Evolutionary conservation across 1,284 basidiomycete genomes (phyloP), one percentile per base, ranked within the genome.

Genomic region (Melanopsichium pennsylvanicum): DNA sequence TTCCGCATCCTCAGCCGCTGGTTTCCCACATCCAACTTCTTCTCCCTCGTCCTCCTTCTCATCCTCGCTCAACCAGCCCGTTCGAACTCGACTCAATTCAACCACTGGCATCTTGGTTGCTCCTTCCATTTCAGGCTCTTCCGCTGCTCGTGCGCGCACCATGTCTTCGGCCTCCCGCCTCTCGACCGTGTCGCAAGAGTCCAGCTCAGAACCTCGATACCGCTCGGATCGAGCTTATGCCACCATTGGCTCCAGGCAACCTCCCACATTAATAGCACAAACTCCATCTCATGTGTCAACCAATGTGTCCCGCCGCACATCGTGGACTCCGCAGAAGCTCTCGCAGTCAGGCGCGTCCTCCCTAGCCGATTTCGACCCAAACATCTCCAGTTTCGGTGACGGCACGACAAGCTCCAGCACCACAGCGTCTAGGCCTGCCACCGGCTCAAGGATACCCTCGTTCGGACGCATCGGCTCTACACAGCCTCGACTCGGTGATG

Each of bases 401-500:
- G 13, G 22, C 23, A 21, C 40, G 0, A 15, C 29, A 4, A 13
- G 15, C 25, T 27, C 36, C 38, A 41, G 15, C 29, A 31, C 44
- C 19, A 39, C 50, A 23, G 37, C 29, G 0, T 41, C 62, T 8
- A 39, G 68, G 18, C 52, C 68, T 12, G 42, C 61, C 2, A 50
- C 68, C 9, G 57, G 44, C 4, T 66, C 68, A 0, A 49, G 57
- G n/a, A 70, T 70, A 19, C 68, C 68, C 3, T 60, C 68, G 12
- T 50, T 64, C 21, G 57, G 62, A 31, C 61, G 62, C 49, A 48
- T 43, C 2, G 47, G 43, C 27, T 56, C 55, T 4, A 31, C 49
- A 0, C 62, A 66, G 5, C 48, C 58, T 22, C 61, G 68, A n/a
- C 57, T 70, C n/a, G 68, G 68, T 6, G 68, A 70, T 38, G 52